These are phyloP conservation scores for Agrocybe pediades DNA, from an alignment of 768 basidiomycete genomes.

Conservation along the genomic window DNA sequence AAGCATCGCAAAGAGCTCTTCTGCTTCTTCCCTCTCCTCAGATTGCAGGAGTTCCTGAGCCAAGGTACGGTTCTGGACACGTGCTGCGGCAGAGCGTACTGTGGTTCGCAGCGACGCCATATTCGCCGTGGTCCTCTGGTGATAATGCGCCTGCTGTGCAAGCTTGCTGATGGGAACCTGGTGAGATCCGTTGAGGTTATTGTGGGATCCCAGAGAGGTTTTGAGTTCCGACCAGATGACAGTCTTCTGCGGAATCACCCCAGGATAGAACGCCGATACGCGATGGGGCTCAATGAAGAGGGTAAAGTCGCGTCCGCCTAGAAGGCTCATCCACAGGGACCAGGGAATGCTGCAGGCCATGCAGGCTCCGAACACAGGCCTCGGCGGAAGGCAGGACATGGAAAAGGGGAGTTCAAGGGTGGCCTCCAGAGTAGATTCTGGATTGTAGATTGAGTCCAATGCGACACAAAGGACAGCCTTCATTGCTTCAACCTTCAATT, in stretches of 20 bases:
- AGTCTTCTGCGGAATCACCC: conserved; percentile 21
- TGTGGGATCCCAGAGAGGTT: conserved; percentile 12
- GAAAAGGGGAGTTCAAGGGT: conserved; percentile 27
- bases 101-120: conserved; percentile 14
- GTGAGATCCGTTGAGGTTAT: conserved; percentile 5
- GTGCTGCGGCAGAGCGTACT: conserved; percentile 16
- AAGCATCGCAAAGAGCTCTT: conserved; percentile 37
- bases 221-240: conserved; percentile 28
- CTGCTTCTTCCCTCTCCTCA: conserved; percentile 29
- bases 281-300: conserved; percentile 29
- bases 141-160: conserved; percentile 9
- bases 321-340: conserved; percentile 34
- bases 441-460: conserved; percentile 22
- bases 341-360: conserved; percentile 31
- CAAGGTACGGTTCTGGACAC: conserved; percentile 24
- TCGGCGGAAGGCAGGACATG: conserved; percentile 28
- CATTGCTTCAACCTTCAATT: conserved; percentile 21
- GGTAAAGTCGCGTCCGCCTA: conserved; percentile 33
- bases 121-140: conserved; percentile 2
- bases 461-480: conserved; percentile 30
- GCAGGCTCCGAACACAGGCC: conserved; percentile 32
- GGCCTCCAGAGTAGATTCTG: conserved; percentile 9
- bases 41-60: conserved; percentile 34
- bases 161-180: conserved; percentile 29
- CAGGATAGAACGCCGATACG: conserved; percentile 29